Percentiles rank a stretch among this genome's conserved stretches.
Evolutionary conservation across 805 yeast genomes (phyloP).

Genomic region (Pichia nanzhaoensis): DNA sequence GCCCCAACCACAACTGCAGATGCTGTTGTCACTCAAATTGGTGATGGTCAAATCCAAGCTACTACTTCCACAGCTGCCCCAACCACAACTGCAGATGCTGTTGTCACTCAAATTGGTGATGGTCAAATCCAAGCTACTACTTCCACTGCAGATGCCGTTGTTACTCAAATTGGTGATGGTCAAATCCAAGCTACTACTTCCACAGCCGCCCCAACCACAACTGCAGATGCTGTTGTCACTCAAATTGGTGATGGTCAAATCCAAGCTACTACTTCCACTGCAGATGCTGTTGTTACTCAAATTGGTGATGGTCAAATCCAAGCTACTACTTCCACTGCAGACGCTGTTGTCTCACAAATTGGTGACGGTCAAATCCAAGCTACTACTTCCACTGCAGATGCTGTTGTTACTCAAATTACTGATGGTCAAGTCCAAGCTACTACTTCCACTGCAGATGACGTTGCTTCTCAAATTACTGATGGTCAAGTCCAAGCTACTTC

Average conservation of each 20-base stretch:
- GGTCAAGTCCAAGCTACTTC: constrained; percentile 46
- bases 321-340: constrained; percentile 32
- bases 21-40: constrained; percentile 16
- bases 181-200: constrained; percentile 55
- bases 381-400: constrained; percentile 31
- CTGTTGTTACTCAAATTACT: constrained; percentile 37
- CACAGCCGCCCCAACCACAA: constrained; percentile 29
- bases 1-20: constrained; percentile 11
- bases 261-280: constrained; percentile 34
- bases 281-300: constrained; percentile 41
- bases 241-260: constrained; percentile 44
- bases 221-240: constrained; percentile 21
- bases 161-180: constrained; percentile 57
- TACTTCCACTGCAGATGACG: constrained; percentile 26
- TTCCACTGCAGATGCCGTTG: constrained; percentile 31
- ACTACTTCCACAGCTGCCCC: constrained; percentile 35
- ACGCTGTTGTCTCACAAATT: constrained; percentile 18
- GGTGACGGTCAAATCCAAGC: constrained; percentile 54
- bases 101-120: constrained; percentile 37
- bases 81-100: constrained; percentile 29
- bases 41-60: constrained; percentile 55
- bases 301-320: constrained; percentile 60
- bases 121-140: constrained; percentile 31
- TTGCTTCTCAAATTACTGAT: constrained; percentile 28
- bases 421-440: constrained; percentile 29